phyloP scores from a whole-genome alignment of 1,284 basidiomycete genomes.

The Ustilago sp. region DNA sequence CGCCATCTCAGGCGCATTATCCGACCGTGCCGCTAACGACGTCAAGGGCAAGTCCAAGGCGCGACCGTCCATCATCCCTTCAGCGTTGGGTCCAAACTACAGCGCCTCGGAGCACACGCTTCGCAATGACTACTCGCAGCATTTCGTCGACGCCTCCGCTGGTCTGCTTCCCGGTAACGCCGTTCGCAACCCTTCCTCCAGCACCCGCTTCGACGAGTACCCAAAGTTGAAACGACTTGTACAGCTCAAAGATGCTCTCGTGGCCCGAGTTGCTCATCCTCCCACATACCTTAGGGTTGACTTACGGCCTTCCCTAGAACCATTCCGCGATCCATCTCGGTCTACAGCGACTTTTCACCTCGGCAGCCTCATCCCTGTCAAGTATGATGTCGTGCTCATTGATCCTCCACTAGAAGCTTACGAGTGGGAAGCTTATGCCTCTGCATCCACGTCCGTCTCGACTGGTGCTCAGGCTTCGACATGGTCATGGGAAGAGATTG shows the following conservation, averaged over 20 bases:
- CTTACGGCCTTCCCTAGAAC: slow-evolving; percentile 39
- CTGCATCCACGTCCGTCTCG: slow-evolving; percentile 14
- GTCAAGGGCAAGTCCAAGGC: slow-evolving; percentile 24
- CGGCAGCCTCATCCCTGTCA: slow-evolving; percentile 72
- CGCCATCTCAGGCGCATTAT: not conserved
- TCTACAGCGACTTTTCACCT: slow-evolving; percentile 46
- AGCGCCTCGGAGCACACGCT: slow-evolving; percentile 89
- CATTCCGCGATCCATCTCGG: slow-evolving; percentile 29
- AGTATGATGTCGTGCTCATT: slow-evolving; percentile 93
- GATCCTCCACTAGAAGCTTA: slow-evolving; percentile 80
- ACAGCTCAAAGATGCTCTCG: slow-evolving; percentile 57
- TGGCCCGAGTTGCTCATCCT: slow-evolving; percentile 50
- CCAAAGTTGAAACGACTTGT: slow-evolving; percentile 62
- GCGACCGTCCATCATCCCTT: not conserved
- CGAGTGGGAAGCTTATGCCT: slow-evolving; percentile 52
- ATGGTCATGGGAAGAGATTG: slow-evolving; percentile 85
- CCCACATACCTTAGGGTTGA: slow-evolving; percentile 61
- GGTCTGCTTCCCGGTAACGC: slow-evolving; percentile 60
- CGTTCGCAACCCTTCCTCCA: slow-evolving; percentile 67
- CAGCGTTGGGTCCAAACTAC: slow-evolving; percentile 41
- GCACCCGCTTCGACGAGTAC: slow-evolving; percentile 87
- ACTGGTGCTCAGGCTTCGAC: not conserved
- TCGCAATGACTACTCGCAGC: slow-evolving; percentile 90
- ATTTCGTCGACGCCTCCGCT: slow-evolving; percentile 78
- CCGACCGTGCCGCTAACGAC: not conserved